Evolutionary conservation across 495 filamentous ascomycete genomes (phyloP).

Genomic region (Penicillium arizonense): DNA sequence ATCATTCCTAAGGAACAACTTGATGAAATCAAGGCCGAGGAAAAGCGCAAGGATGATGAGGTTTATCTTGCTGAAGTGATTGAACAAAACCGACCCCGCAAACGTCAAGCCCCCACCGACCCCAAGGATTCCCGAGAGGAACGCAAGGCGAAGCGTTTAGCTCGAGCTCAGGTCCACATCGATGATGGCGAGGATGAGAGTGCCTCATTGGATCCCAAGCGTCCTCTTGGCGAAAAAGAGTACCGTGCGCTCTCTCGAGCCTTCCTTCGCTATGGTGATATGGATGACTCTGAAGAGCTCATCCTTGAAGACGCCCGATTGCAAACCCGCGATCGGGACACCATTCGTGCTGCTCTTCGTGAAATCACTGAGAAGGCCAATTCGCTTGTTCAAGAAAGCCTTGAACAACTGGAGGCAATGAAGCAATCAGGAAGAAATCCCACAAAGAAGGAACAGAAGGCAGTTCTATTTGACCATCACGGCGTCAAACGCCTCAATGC

Average conservation of each 20-base stretch:
- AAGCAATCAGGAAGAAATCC: constrained; percentile 69
- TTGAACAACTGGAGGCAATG: constrained; percentile 53
- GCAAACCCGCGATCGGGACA: constrained; percentile 71
- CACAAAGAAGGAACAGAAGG: constrained; percentile 96
- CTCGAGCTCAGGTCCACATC: constrained; percentile 65
- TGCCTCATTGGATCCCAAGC: constrained; percentile 73
- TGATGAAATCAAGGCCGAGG: constrained; percentile 82
- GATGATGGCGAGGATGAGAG: constrained; percentile 61
- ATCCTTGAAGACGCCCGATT: constrained; percentile 83
- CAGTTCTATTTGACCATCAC: constrained; percentile 88
- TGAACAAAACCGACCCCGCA: constrained; percentile 83
- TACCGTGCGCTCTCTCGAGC: constrained; percentile 84
- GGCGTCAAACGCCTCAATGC: constrained; percentile 93
- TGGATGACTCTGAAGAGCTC: constrained; percentile 83
- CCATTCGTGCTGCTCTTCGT: constrained; percentile 66
- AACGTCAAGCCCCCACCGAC: constrained; percentile 67
- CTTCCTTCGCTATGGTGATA: constrained; percentile 82
- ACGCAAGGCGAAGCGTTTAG: constrained; percentile 88
- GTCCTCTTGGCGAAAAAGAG: constrained; percentile 86
- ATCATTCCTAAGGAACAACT: constrained; percentile 95
- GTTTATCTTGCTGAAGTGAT: constrained; percentile 78
- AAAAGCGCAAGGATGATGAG: constrained; percentile 79
- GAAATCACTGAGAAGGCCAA: constrained; percentile 73
- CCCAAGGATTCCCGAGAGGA: constrained; percentile 76
- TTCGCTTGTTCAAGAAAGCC: constrained; percentile 67